These are phyloP conservation scores for Phytophthora uliginosa DNA, from an alignment of 352 stramenopile genomes.

Conservation along the genomic window DNA sequence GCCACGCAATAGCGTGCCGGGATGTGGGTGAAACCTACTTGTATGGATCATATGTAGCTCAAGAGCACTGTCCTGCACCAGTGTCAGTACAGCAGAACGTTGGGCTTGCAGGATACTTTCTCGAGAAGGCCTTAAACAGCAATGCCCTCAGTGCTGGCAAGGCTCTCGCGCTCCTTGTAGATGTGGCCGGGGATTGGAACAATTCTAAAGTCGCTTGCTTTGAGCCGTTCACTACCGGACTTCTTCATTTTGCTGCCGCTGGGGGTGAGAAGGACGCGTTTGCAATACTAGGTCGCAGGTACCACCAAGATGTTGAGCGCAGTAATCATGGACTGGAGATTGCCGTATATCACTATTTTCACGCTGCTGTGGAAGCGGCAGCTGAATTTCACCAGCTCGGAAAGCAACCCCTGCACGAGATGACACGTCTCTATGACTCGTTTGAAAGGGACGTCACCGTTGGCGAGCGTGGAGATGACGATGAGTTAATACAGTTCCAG, in stretches of 20 bases:
- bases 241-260: conserved; percentile 65
- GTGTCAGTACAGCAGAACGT: conserved; percentile 32
- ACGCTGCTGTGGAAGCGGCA: conserved; percentile 58
- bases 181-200: neutral
- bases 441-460: conserved; percentile 53
- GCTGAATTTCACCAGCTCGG: conserved; percentile 71
- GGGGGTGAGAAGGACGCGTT: conserved; percentile 55
- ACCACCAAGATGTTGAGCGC: conserved; percentile 16
- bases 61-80: conserved; percentile 22
- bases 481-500: conserved; percentile 91
- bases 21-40: conserved; percentile 49
- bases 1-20: conserved; percentile 33
- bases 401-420: conserved; percentile 83
- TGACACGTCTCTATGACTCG: conserved; percentile 79
- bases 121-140: conserved; percentile 31
- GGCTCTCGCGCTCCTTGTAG: conserved; percentile 35
- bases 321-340: conserved; percentile 35
- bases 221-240: conserved; percentile 38
- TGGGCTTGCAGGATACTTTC: conserved; percentile 19
- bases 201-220: neutral
- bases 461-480: conserved; percentile 73
- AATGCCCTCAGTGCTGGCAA: conserved; percentile 36
- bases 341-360: conserved; percentile 68
- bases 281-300: conserved; percentile 63
- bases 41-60: conserved; percentile 37